Evolutionary conservation across 2,329 filamentous ascomycete species (phyloP).

Genomic region (Ophiostoma pallidulum): DNA sequence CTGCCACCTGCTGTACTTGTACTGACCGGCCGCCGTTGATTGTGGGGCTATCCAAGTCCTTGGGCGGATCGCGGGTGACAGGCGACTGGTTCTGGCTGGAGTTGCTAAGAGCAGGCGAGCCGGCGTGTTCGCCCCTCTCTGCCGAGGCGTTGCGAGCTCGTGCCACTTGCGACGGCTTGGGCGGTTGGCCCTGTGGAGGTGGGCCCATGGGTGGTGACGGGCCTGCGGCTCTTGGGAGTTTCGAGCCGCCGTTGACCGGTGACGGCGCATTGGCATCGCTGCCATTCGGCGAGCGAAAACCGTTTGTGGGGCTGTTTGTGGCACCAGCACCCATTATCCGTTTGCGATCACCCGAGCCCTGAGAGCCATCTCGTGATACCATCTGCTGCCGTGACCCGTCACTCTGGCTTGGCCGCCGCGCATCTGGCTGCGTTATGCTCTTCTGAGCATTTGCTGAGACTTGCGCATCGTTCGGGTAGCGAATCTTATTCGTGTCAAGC

Average conservation of each 20-base stretch:
- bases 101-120: slow-evolving; percentile 27
- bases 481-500: slow-evolving; percentile 89
- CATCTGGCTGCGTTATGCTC: slow-evolving; percentile 9
- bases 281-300: slow-evolving; percentile 30
- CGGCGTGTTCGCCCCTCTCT: slow-evolving; percentile 32
- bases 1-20: slow-evolving; percentile 11
- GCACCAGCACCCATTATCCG: slow-evolving; percentile 32
- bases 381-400: slow-evolving; percentile 28
- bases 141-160: slow-evolving; percentile 41
- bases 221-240: slow-evolving; percentile 30
- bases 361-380: slow-evolving; percentile 42
- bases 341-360: slow-evolving; percentile 40
- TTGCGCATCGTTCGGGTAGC: slow-evolving; percentile 75
- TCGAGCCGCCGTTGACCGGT: slow-evolving; percentile 23
- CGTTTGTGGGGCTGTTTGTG: slow-evolving; percentile 32
- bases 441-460: slow-evolving; percentile 25
- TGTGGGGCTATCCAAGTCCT: slow-evolving; percentile 40
- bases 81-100: slow-evolving; percentile 32
- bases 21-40: slow-evolving; percentile 51
- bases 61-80: slow-evolving; percentile 29
- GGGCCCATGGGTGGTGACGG: slow-evolving; percentile 36
- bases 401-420: slow-evolving; percentile 27
- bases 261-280: slow-evolving; percentile 29
- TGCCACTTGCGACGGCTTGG: slow-evolving; percentile 35
- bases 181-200: slow-evolving; percentile 45